Base-by-base conservation (phyloP, 1,284 basidiomycete genomes). In the Cutaneotrichosporon spelunceum region DNA sequence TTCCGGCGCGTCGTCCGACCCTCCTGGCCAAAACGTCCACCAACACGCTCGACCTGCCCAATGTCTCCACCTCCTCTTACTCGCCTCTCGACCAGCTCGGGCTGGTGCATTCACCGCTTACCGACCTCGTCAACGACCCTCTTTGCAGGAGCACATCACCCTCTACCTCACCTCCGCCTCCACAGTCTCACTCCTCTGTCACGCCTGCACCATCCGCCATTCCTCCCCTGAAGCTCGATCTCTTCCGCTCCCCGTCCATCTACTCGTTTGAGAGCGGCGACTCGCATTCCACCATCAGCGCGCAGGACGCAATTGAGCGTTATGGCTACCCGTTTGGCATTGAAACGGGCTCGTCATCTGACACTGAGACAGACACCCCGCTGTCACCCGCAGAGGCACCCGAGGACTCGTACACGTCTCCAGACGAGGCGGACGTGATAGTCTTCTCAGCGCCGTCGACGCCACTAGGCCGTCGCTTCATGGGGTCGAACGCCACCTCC, bases 181-280 rank as follows among this genome's bases (percentile, higher is more conserved):
- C 27, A 29, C 61, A n/a, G 64, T 66, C 13, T 66, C 70, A 11
- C 19, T 47, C 45, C 26, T 47, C 45, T 47, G 45, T 47, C 45
- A 47, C 45, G 45, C 45, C 45, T 5, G 24, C 45, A 14, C 23
- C 45, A 47, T 16, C 45, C 45, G 24, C 45, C 24, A 68, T 75
- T 36, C 75, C 75, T n/a, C 54, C 72, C 0, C 61, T 78, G 53
- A 65, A 75, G 53, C 67, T 76, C 53, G 74, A 76, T 57, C 67
- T 78, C 27, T 78, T 78, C 59, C 70, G 75, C 16, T 66, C 70
- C 5, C 64, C 67, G 14, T 73, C 71, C 11, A 60, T 74, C 50
- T 73, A 73, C 61, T 76, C 75, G 10, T 66, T 75, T 59, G 70
- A 72, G 47, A 66, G 64, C 56, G 54, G 49, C 42, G 61, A 66